A percentile compares a stretch with the other conserved stretches of the same genome.
Evolutionary conservation across 176 grass and related monocot species (phyloP).

Genomic region (Aechmea fasciata): DNA sequence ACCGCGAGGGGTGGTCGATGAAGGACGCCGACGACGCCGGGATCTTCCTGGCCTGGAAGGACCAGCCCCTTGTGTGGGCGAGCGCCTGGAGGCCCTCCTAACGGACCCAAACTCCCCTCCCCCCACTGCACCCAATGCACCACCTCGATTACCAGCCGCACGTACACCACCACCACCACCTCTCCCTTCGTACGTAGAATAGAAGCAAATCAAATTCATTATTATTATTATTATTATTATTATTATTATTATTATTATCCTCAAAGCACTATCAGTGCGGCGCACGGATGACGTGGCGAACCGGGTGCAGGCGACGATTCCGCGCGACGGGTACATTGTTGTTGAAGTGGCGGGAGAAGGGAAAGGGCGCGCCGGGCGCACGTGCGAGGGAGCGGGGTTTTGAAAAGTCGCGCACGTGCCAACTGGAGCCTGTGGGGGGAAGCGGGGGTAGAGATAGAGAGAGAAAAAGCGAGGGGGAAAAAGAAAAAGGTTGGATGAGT

Average conservation of each 20-base stretch:
- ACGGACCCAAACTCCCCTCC: background rate
- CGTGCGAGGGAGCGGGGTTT: constrained; percentile 13
- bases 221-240: too few relatives aligned
- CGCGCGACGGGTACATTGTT: too few relatives aligned
- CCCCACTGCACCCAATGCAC: too few relatives aligned
- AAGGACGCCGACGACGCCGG: constrained; percentile 41
- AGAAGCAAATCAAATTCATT: too few relatives aligned
- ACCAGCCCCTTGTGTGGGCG: constrained; percentile 90
- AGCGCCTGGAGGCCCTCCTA: constrained; percentile 88
- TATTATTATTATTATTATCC: too few relatives aligned
- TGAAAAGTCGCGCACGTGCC: background rate
- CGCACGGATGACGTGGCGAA: too few relatives aligned
- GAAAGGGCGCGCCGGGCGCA: background rate
- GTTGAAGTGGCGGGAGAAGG: constrained; percentile 2
- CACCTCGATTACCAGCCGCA: too few relatives aligned
- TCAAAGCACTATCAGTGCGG: too few relatives aligned
- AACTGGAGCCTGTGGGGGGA: background rate
- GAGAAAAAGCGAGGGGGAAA: background rate
- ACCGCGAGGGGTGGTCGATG: constrained; percentile 92
- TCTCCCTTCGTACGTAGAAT: too few relatives aligned
- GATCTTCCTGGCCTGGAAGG: constrained; percentile 85
- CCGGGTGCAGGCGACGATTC: too few relatives aligned
- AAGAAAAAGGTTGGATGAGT: background rate
- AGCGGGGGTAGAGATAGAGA: too few relatives aligned
- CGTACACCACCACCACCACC: too few relatives aligned